Evolutionary conservation across 2,329 filamentous ascomycete genomes (phyloP).

Genomic region (Gremmenia infestans): DNA sequence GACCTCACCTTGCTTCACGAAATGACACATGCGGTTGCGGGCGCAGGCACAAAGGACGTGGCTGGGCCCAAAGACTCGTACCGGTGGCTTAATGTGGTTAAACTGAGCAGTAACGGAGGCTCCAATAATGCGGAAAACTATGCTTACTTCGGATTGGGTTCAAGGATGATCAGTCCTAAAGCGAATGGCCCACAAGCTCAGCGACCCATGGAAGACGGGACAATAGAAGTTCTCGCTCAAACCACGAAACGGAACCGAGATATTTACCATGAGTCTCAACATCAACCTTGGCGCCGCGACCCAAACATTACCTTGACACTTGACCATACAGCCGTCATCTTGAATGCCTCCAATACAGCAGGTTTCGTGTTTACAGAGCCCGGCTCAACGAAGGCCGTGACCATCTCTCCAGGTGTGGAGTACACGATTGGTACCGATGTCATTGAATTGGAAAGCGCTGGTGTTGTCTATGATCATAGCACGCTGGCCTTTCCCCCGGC

Average conservation of each 20-base stretch:
- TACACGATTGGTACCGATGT: not conserved
- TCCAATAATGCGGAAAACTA: not conserved
- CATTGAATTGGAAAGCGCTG: not conserved
- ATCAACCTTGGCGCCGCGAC: not conserved
- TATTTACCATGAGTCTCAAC: not conserved
- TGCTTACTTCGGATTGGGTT: not conserved
- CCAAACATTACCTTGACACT: not conserved
- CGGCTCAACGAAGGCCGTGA: not conserved
- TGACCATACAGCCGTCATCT: not conserved
- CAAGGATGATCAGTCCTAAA: not conserved
- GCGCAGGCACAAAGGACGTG: not conserved
- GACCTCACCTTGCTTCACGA: not conserved
- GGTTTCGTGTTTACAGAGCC: not conserved
- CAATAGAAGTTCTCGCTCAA: not conserved
- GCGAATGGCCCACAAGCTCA: not conserved
- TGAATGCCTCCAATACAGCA: not conserved
- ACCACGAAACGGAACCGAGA: not conserved
- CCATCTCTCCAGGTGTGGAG: not conserved
- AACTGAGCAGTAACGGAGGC: not conserved
- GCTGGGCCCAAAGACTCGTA: not conserved
- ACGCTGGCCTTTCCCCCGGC: not conserved
- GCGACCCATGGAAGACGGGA: not conserved
- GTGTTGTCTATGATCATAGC: not conserved
- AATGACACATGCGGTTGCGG: not conserved
- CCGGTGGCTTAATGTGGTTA: not conserved